Evolutionary conservation across 1,284 basidiomycete genomes (phyloP).

Genomic region (Xerocomus amazonicus): DNA sequence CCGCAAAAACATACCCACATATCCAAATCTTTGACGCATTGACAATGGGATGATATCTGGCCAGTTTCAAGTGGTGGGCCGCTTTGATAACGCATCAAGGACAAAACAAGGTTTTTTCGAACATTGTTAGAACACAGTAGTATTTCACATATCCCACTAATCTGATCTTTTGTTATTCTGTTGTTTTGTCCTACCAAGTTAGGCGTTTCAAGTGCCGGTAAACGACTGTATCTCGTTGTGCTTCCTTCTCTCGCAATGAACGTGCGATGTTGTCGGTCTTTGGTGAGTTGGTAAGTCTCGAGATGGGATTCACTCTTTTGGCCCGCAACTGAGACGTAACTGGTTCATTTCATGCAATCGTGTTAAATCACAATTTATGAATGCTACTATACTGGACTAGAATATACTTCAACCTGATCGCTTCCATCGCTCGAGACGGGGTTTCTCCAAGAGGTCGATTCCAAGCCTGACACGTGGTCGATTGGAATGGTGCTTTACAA

Average conservation of each 20-base stretch:
- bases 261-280: conserved; percentile 90
- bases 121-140: too few relatives aligned
- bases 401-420: conserved; percentile 85
- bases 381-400: conserved; percentile 48
- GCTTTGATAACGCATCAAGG: too few relatives aligned
- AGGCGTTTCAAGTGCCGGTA: too few relatives aligned
- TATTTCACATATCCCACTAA: too few relatives aligned
- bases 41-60: too few relatives aligned
- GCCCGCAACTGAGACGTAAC: conserved; percentile 85
- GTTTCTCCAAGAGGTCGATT: conserved; percentile 68
- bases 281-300: conserved; percentile 93
- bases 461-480: conserved; percentile 88
- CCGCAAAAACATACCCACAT: too few relatives aligned
- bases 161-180: too few relatives aligned
- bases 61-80: too few relatives aligned
- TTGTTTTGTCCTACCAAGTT: too few relatives aligned
- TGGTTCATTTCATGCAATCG: conserved; percentile 28
- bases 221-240: conserved; percentile 27
- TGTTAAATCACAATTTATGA: conserved; percentile 4
- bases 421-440: conserved; percentile 69
- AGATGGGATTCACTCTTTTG: conserved; percentile 72
- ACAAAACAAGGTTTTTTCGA: too few relatives aligned
- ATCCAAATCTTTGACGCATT: too few relatives aligned
- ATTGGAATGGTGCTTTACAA: conserved; percentile 92
- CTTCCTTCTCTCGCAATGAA: conserved; percentile 6